These are phyloP conservation scores for Meyerozyma carpophila DNA, from an alignment of 1,139 yeast species.

Conservation along the genomic window DNA sequence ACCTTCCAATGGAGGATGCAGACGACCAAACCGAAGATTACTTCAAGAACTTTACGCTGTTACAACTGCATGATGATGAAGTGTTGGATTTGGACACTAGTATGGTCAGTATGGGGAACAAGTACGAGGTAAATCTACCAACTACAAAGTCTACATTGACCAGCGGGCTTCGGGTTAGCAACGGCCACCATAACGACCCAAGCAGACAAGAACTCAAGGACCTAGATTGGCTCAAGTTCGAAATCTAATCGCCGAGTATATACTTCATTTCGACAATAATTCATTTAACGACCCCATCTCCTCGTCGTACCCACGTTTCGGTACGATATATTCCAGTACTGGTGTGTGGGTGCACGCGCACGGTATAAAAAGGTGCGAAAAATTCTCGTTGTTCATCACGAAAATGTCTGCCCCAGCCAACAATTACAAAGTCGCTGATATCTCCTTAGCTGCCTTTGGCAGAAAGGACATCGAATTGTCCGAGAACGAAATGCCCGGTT, in stretches of 20 bases:
- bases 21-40: slow-evolving; percentile 17
- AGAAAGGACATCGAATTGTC: slow-evolving; percentile 99
- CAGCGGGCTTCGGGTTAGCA: slow-evolving; percentile 16
- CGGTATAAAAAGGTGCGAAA: background rate
- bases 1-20: background rate
- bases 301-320: background rate
- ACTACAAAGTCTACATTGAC: slow-evolving; percentile 20
- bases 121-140: slow-evolving; percentile 5
- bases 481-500: slow-evolving; percentile 99
- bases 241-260: slow-evolving; percentile 17
- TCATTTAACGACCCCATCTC: background rate
- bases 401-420: slow-evolving; percentile 14
- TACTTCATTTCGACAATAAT: too few relatives aligned
- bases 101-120: slow-evolving; percentile 7
- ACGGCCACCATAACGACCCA: slow-evolving; percentile 3
- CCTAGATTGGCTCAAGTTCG: slow-evolving; percentile 46
- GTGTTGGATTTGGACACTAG: slow-evolving; percentile 2
- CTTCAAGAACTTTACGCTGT: slow-evolving; percentile 17
- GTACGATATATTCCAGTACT: background rate
- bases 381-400: background rate
- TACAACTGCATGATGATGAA: slow-evolving; percentile 10
- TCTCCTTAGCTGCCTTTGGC: slow-evolving; percentile 99
- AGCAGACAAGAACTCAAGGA: slow-evolving; percentile 19
- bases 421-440: slow-evolving; percentile 95
- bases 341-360: background rate